Percentiles rank a stretch among this genome's conserved stretches.
Evolutionary conservation across 768 basidiomycete species (phyloP).

Genomic region (Boletus huronensis): DNA sequence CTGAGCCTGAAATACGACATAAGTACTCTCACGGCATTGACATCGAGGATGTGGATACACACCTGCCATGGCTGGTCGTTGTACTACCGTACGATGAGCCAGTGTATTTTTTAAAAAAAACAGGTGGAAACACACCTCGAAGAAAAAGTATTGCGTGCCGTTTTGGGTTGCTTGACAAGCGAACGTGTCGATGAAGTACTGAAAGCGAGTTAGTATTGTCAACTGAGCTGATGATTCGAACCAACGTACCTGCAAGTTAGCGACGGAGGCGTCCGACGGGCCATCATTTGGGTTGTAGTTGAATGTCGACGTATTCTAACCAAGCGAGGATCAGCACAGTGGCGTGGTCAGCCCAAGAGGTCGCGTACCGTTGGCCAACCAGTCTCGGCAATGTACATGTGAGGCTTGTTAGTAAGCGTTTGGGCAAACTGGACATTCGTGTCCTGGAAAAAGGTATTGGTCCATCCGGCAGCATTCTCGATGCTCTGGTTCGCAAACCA

Average conservation of each 20-base stretch:
- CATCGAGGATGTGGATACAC: constrained; percentile 16
- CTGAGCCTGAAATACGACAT: constrained; percentile 38
- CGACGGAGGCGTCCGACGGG: constrained; percentile 55
- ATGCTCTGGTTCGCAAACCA: constrained; percentile 87
- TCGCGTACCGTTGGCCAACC: constrained; percentile 72
- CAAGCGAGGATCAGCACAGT: constrained; percentile 1
- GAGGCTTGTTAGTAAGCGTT: constrained; percentile 62
- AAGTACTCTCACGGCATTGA: constrained; percentile 4
- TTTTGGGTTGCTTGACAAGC: constrained; percentile 81
- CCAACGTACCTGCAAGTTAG: constrained; percentile 52
- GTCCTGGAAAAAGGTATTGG: constrained; percentile 67
- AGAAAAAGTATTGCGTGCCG: constrained; percentile 84
- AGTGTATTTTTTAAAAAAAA: neutral
- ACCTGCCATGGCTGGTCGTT: constrained; percentile 85
- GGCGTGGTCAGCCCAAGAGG: neutral
- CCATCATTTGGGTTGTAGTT: constrained; percentile 61
- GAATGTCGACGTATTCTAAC: constrained; percentile 55
- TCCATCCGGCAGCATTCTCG: constrained; percentile 74
- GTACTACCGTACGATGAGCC: constrained; percentile 37
- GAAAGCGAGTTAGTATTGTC: constrained; percentile 7
- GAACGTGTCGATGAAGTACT: constrained; percentile 83
- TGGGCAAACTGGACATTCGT: constrained; percentile 59
- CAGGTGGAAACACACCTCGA: constrained; percentile 48
- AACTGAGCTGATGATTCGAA: neutral
- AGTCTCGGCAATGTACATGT: constrained; percentile 93